Evolutionary conservation across 805 yeast species (phyloP).

Genomic region (Wickerhamomyces canadensis): DNA sequence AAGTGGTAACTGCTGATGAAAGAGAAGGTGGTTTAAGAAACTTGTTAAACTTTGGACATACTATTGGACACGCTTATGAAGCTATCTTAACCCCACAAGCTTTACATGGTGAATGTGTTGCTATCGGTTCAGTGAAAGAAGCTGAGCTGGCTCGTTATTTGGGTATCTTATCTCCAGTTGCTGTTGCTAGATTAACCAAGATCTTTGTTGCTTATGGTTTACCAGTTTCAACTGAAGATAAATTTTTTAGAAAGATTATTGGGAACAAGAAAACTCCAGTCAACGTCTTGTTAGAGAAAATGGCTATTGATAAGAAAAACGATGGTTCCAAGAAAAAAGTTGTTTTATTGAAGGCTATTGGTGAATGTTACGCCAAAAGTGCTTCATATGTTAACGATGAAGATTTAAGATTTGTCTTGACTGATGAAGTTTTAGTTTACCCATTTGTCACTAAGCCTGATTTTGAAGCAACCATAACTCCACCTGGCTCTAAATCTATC

Average conservation of each 20-base stretch:
- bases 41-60: conserved; percentile 89
- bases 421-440: conserved; percentile 72
- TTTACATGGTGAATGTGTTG: conserved; percentile 97
- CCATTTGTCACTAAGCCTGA: conserved; percentile 37
- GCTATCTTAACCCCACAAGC: conserved; percentile 97
- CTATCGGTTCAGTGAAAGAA: conserved; percentile 92
- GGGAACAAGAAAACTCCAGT: conserved; percentile 69
- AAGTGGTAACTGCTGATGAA: conserved; percentile 90
- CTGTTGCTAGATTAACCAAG: conserved; percentile 83
- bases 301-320: conserved; percentile 96
- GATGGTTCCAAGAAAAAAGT: conserved; percentile 88
- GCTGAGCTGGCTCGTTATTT: conserved; percentile 92
- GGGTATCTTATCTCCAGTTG: conserved; percentile 86
- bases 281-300: conserved; percentile 66
- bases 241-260: conserved; percentile 63
- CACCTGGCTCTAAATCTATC: conserved; percentile 97
- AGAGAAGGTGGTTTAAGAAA: conserved; percentile 93
- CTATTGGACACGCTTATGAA: conserved; percentile 97
- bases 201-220: conserved; percentile 81
- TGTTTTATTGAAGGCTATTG: conserved; percentile 78
- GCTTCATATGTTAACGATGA: conserved; percentile 82
- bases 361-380: conserved; percentile 80
- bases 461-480: conserved; percentile 45
- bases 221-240: conserved; percentile 75
- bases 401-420: conserved; percentile 73